Percentiles rank a stretch among this genome's conserved stretches.
Evolutionary conservation across 2,329 filamentous ascomycete genomes (phyloP).

Genomic region (Diaporthe eres): DNA sequence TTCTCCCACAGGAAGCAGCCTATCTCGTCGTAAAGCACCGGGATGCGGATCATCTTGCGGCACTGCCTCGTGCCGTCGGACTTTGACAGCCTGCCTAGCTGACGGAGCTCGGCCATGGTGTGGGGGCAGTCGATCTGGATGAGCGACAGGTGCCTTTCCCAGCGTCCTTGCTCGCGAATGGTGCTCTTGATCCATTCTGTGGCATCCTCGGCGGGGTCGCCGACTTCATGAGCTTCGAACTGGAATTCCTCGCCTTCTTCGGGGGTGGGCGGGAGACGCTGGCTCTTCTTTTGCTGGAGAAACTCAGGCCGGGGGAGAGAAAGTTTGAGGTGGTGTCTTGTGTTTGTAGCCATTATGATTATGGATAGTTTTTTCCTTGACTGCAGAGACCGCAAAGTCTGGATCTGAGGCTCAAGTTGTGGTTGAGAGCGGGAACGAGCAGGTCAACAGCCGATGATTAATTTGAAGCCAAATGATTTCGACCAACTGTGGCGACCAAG

Average conservation of each 20-base stretch:
- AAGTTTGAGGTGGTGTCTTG: constrained; percentile 30
- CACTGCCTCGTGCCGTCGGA: constrained; percentile 43
- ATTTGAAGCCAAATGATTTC: background rate
- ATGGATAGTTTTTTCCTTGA: background rate
- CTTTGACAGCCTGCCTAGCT: constrained; percentile 42
- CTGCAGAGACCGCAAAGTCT: background rate
- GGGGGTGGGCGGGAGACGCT: constrained; percentile 20
- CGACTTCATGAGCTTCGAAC: background rate
- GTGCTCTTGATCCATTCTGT: constrained; percentile 43
- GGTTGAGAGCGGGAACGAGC: background rate
- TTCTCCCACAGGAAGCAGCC: constrained; percentile 44
- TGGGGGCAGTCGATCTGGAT: constrained; percentile 44
- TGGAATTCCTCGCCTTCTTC: constrained; percentile 22
- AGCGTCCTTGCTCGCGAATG: constrained; percentile 40
- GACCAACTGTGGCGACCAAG: background rate
- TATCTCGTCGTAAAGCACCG: constrained; percentile 47
- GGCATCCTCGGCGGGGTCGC: constrained; percentile 40
- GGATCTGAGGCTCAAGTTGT: background rate
- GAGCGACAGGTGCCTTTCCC: constrained; percentile 39
- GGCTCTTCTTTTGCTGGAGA: constrained; percentile 13
- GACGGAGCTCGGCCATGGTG: constrained; percentile 43
- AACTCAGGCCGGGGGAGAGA: constrained; percentile 28
- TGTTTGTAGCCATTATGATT: constrained; percentile 12
- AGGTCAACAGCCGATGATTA: background rate
- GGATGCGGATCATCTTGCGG: constrained; percentile 44